phyloP scores from a whole-genome alignment of 345 rosid species.

The Reutealis trisperma region DNA sequence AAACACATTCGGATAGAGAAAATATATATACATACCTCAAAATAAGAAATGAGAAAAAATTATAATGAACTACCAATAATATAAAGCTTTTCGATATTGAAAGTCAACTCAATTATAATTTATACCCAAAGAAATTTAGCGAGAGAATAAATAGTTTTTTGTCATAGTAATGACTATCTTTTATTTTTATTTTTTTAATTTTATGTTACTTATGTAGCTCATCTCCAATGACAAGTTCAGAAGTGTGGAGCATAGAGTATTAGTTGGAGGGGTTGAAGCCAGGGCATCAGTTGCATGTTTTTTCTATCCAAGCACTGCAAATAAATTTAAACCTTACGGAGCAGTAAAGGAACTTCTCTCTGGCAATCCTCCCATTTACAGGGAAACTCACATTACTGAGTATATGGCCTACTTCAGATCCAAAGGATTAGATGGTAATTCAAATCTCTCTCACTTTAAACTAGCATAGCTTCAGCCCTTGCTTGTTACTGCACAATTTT shows the following conservation, averaged over 20 bases:
- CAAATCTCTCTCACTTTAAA: constrained; percentile 42
- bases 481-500: background rate
- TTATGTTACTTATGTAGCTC: constrained; percentile 7
- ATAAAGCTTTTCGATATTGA: no score
- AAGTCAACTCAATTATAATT: no score
- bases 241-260: constrained; percentile 46
- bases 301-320: constrained; percentile 41
- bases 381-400: constrained; percentile 36
- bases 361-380: constrained; percentile 37
- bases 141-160: no score
- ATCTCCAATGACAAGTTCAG: constrained; percentile 37
- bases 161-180: no score
- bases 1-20: no score
- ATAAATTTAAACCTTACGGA: constrained; percentile 29
- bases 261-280: constrained; percentile 19
- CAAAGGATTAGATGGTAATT: constrained; percentile 44
- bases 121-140: no score
- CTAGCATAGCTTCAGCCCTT: background rate
- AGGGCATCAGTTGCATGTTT: constrained; percentile 42
- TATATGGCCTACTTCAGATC: constrained; percentile 40
- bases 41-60: no score
- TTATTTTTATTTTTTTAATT: no score
- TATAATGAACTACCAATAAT: no score
- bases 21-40: no score
- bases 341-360: constrained; percentile 46